A percentile compares a stretch with the other conserved stretches of the same genome.
These are phyloP conservation scores for Cyberlindnera bimundalis DNA, from an alignment of 805 yeast genomes.

Conservation along the genomic window DNA sequence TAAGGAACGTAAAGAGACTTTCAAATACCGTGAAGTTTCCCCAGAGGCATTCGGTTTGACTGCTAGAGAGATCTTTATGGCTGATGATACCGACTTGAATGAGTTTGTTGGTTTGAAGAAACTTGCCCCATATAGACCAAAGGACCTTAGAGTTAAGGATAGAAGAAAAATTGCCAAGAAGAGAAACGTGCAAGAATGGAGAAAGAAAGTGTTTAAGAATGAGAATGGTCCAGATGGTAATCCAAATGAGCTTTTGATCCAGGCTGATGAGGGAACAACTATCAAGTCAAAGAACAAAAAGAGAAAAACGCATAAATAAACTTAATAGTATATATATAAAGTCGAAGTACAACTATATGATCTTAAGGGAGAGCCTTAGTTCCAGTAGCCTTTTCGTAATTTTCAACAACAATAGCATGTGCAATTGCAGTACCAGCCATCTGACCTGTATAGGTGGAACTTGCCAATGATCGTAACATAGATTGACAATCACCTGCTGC, in stretches of 20 bases:
- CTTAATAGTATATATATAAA: too few relatives aligned
- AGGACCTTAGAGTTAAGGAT: constrained; percentile 69
- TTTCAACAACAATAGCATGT: neutral
- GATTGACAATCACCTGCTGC: constrained; percentile 4
- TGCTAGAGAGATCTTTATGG: constrained; percentile 81
- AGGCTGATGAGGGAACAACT: constrained; percentile 15
- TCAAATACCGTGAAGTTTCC: constrained; percentile 90
- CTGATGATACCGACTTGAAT: constrained; percentile 84
- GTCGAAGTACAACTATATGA: neutral
- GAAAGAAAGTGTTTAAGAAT: constrained; percentile 70
- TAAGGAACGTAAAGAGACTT: constrained; percentile 44
- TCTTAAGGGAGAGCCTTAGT: too few relatives aligned
- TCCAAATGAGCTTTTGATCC: constrained; percentile 27
- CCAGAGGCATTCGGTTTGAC: constrained; percentile 90
- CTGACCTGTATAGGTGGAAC: neutral
- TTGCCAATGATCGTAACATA: neutral
- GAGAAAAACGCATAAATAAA: constrained; percentile 3
- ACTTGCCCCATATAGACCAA: constrained; percentile 87
- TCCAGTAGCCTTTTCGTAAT: constrained; percentile 1
- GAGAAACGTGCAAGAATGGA: constrained; percentile 84
- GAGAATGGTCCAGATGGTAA: constrained; percentile 43
- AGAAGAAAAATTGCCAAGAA: constrained; percentile 80
- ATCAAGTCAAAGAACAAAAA: constrained; percentile 13
- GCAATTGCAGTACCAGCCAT: neutral
- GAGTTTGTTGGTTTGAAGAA: constrained; percentile 85